Conservation (phyloP, 208 protist genomes). For the Trypanosomatidae sp. region DNA sequence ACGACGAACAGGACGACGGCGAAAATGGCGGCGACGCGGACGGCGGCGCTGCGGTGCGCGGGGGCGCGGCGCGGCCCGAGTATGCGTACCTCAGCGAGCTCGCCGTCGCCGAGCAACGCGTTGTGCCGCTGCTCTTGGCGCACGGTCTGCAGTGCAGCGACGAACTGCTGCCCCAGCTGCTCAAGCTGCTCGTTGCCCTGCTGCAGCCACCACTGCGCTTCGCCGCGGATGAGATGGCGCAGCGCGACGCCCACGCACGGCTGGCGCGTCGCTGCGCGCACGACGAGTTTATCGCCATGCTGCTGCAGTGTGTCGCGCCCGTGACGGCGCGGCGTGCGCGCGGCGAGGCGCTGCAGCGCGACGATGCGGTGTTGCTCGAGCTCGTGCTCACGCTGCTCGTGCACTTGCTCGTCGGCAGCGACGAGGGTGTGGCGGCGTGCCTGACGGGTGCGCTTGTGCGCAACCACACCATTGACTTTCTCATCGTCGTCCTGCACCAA, state of each 20-base stretch:
- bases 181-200: constrained; percentile 61
- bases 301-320: constrained; percentile 65
- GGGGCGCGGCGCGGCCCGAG: no score
- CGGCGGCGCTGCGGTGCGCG: no score
- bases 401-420: constrained; percentile 31
- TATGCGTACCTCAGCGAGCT: constrained; percentile 72
- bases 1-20: constrained; percentile 19
- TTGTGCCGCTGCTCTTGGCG: constrained; percentile 61
- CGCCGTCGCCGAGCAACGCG: constrained; percentile 66
- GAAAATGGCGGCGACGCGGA: no score
- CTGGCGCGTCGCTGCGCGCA: constrained; percentile 54
- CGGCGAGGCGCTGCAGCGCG: constrained; percentile 23
- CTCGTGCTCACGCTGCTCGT: constrained; percentile 60
- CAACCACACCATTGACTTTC: constrained; percentile 72
- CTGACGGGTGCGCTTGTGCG: constrained; percentile 66
- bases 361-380: constrained; percentile 65
- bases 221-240: constrained; percentile 32
- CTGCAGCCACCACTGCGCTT: constrained; percentile 48
- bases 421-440: constrained; percentile 13
- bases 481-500: constrained; percentile 76
- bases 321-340: constrained; percentile 52
- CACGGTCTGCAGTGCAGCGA: constrained; percentile 63
- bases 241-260: constrained; percentile 44
- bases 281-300: constrained; percentile 71
- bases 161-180: constrained; percentile 57